Conservation (phyloP, 768 basidiomycete species). For the Tephrocybe sp. region DNA sequence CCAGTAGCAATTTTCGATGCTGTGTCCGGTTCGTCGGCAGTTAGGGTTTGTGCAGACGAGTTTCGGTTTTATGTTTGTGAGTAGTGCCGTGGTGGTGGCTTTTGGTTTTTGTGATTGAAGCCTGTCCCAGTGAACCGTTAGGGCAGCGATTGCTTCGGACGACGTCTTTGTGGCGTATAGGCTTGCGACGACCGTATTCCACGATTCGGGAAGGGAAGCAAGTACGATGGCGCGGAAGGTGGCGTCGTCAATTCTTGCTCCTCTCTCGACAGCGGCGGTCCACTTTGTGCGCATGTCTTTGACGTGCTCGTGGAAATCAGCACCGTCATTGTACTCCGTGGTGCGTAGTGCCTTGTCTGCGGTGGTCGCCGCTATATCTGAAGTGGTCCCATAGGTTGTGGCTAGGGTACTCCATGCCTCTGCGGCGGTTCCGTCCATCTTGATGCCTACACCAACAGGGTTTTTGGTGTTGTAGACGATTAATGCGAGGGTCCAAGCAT, state of each 20-base stretch:
- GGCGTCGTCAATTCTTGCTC: conserved; percentile 16
- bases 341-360: conserved; percentile 8
- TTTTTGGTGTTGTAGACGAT: conserved; percentile 24
- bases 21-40: conserved; percentile 23
- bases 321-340: conserved; percentile 7
- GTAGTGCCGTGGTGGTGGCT: neutral
- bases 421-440: conserved; percentile 19
- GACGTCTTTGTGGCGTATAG: conserved; percentile 5
- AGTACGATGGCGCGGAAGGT: conserved; percentile 18
- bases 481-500: conserved; percentile 16
- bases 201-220: conserved; percentile 14
- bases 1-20: conserved; percentile 27
- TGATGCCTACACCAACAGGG: conserved; percentile 20
- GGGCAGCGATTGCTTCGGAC: conserved; percentile 1
- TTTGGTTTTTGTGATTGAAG: neutral
- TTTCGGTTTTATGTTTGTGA: neutral
- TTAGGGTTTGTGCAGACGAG: conserved; percentile 18
- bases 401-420: conserved; percentile 21
- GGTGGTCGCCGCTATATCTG: conserved; percentile 9
- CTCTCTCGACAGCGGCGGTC: conserved; percentile 14
- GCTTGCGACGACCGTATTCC: conserved; percentile 12
- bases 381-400: conserved; percentile 9
- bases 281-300: conserved; percentile 15
- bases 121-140: conserved; percentile 2
- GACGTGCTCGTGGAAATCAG: conserved; percentile 15